phyloP scores from a whole-genome alignment of 257 asterid genomes.

The Forsythia suspensa region DNA sequence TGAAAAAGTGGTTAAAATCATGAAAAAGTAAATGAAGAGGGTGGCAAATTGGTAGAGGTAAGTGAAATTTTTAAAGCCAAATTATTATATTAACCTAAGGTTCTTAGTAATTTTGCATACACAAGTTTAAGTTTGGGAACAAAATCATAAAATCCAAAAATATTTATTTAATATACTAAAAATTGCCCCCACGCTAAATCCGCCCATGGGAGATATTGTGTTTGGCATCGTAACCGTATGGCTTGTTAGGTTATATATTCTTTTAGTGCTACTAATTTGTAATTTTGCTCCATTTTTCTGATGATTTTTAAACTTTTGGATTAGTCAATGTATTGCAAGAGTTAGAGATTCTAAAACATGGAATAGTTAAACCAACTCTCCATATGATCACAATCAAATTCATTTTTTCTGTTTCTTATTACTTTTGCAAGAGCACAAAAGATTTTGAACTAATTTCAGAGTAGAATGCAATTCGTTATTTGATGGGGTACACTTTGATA shows the following conservation, averaged over 20 bases:
- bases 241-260: too few species aligned
- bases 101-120: neutral
- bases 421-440: neutral
- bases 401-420: neutral
- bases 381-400: too few species aligned
- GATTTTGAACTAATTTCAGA: too few species aligned
- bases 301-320: neutral
- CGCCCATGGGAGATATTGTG: neutral
- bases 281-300: neutral
- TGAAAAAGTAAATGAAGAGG: neutral
- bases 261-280: neutral
- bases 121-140: too few species aligned
- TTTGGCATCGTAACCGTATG: constrained; percentile 2
- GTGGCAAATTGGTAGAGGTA: neutral
- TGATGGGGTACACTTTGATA: too few species aligned
- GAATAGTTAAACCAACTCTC: neutral
- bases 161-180: too few species aligned
- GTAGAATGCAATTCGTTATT: too few species aligned
- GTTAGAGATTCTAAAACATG: neutral
- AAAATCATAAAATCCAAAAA: too few species aligned
- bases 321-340: neutral
- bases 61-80: neutral
- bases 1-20: neutral
- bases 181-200: neutral
- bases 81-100: neutral